phyloP scores from a whole-genome alignment of 2,329 filamentous ascomycete genomes.

The Samsoniella hepiali region DNA sequence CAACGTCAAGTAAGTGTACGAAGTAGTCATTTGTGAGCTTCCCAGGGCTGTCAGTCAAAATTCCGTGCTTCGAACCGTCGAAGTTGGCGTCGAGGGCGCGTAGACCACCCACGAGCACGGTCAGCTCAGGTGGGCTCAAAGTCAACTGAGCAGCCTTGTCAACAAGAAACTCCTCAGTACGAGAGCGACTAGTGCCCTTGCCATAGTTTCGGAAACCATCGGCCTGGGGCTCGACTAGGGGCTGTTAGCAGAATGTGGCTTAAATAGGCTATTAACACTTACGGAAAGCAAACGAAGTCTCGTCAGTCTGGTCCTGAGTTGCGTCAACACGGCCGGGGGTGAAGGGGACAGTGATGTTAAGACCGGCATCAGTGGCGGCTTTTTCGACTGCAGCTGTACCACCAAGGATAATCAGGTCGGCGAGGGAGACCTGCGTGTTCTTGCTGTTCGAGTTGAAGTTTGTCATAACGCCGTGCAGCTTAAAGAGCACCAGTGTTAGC shows the following conservation, averaged over 20 bases:
- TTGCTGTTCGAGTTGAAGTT: constrained; percentile 41
- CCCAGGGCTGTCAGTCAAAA: constrained; percentile 66
- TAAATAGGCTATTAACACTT: neutral
- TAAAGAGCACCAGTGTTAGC: neutral
- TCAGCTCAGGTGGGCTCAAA: constrained; percentile 67
- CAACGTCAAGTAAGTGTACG: constrained; percentile 69
- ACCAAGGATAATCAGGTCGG: constrained; percentile 74
- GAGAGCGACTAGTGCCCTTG: constrained; percentile 56
- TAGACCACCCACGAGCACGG: constrained; percentile 68
- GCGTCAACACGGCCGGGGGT: constrained; percentile 70
- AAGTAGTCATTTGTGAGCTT: constrained; percentile 78
- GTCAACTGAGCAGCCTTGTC: constrained; percentile 69
- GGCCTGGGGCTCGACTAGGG: constrained; percentile 57
- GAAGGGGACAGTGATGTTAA: constrained; percentile 63
- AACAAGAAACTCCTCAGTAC: constrained; percentile 66
- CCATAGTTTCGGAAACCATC: constrained; percentile 83
- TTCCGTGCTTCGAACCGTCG: constrained; percentile 63
- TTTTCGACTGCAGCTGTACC: constrained; percentile 70
- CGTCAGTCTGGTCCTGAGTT: constrained; percentile 68
- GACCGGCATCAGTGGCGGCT: constrained; percentile 51
- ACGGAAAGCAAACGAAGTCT: constrained; percentile 56
- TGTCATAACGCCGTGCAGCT: too few relatives aligned
- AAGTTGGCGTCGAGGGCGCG: constrained; percentile 68
- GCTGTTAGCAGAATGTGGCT: neutral
- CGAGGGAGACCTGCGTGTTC: constrained; percentile 70